These are phyloP conservation scores for Russula earlei DNA, from an alignment of 768 basidiomycete species.

Conservation along the genomic window DNA sequence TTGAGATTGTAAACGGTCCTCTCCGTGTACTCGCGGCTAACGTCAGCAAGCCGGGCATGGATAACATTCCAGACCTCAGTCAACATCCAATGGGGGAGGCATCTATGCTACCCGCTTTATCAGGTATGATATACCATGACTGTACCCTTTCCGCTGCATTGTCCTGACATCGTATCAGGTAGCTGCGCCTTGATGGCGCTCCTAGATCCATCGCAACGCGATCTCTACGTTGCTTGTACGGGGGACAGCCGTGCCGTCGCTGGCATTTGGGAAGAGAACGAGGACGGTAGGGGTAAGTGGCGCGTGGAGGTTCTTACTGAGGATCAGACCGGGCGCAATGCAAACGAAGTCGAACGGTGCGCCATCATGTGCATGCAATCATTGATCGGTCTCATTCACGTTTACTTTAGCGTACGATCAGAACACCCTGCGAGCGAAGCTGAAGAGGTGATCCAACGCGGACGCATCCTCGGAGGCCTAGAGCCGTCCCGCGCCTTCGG, in stretches of 20 bases:
- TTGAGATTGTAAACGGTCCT: conserved; percentile 73
- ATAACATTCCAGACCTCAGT: conserved; percentile 53
- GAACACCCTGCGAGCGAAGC: conserved; percentile 79
- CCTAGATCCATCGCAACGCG: conserved; percentile 72
- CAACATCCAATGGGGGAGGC: conserved; percentile 60
- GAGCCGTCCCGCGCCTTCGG: conserved; percentile 85
- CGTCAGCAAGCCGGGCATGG: conserved; percentile 41
- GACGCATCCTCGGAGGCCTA: conserved; percentile 79
- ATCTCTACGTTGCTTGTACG: conserved; percentile 84
- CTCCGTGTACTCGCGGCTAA: conserved; percentile 57
- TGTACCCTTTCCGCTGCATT: background rate
- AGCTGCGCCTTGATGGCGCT: conserved; percentile 87
- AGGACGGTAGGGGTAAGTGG: conserved; percentile 68
- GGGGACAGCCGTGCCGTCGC: conserved; percentile 96
- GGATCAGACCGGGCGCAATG: conserved; percentile 93
- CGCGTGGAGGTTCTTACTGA: conserved; percentile 88
- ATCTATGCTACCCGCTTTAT: conserved; percentile 75
- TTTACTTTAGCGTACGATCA: conserved; percentile 50
- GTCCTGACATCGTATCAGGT: conserved; percentile 35
- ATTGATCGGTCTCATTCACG: background rate
- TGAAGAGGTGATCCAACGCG: conserved; percentile 61
- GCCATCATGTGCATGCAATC: conserved; percentile 2
- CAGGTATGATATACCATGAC: conserved; percentile 36
- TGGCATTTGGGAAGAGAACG: conserved; percentile 73
- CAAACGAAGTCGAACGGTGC: conserved; percentile 74